phyloP scores from a whole-genome alignment of 148 eudicot species.

The Silene uniflora region DNA sequence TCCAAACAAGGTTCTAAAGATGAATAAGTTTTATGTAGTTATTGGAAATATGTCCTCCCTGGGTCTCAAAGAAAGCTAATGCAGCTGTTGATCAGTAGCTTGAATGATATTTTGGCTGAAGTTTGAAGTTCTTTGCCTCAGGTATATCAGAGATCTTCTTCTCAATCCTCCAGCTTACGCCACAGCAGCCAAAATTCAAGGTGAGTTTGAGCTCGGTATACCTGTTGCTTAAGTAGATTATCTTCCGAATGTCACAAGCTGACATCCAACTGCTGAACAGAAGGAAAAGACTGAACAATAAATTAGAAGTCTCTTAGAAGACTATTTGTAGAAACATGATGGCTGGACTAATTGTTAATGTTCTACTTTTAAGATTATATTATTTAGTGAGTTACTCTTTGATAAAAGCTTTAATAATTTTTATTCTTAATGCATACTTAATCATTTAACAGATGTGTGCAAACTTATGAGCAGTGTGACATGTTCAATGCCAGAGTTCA shows the following conservation, averaged over 20 bases:
- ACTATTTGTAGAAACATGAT: not conserved
- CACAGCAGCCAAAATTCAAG: constrained; percentile 75
- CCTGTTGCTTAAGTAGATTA: not conserved
- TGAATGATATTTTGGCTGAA: not conserved
- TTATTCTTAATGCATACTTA: constrained; percentile 11
- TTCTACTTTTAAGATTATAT: not conserved
- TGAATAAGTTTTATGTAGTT: not conserved
- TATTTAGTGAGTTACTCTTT: not conserved
- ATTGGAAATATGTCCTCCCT: constrained; percentile 8
- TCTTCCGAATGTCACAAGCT: not conserved
- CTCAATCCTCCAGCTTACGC: constrained; percentile 93
- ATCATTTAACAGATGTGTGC: constrained; percentile 60
- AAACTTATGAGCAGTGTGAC: constrained; percentile 65
- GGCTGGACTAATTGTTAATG: not conserved
- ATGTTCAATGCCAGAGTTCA: constrained; percentile 92
- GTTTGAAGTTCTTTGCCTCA: constrained; percentile 26
- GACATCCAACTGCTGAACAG: not conserved
- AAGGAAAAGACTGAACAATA: not conserved
- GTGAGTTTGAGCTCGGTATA: constrained; percentile 31
- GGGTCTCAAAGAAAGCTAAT: constrained; percentile 7
- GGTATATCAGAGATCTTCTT: constrained; percentile 95
- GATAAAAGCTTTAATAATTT: not conserved
- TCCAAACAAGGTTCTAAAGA: not conserved
- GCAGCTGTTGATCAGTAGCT: constrained; percentile 1
- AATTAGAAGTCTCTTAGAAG: not conserved